Evolutionary conservation across 805 yeast genomes (phyloP).

Genomic region (Wickerhamomyces hampshirensis): DNA sequence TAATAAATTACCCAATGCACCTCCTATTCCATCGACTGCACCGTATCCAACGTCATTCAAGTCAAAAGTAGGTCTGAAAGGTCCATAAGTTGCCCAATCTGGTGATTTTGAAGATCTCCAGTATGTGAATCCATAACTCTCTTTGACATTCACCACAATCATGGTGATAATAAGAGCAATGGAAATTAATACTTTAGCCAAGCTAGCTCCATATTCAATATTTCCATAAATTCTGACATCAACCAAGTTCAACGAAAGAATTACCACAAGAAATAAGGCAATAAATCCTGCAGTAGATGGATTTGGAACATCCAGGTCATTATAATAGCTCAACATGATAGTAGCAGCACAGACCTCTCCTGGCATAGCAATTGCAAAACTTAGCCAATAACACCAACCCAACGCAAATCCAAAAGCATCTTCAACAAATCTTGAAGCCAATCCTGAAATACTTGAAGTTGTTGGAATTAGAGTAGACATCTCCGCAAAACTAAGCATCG

Average conservation of each 20-base stretch:
- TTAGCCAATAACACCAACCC: slow-evolving; percentile 71
- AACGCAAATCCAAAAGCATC: slow-evolving; percentile 74
- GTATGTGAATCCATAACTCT: slow-evolving; percentile 57
- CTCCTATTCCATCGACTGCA: slow-evolving; percentile 51
- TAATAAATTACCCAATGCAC: slow-evolving; percentile 54
- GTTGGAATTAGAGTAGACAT: slow-evolving; percentile 76
- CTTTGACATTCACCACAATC: slow-evolving; percentile 53
- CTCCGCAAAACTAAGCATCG: slow-evolving; percentile 74
- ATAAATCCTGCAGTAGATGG: slow-evolving; percentile 61
- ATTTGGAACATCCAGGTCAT: slow-evolving; percentile 43
- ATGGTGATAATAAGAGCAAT: slow-evolving; percentile 54
- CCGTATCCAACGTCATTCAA: slow-evolving; percentile 56
- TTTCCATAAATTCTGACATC: slow-evolving; percentile 76
- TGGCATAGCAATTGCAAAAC: slow-evolving; percentile 69
- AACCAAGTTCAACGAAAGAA: slow-evolving; percentile 49
- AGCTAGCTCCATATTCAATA: slow-evolving; percentile 58
- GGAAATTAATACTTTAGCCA: slow-evolving; percentile 50
- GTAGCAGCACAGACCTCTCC: slow-evolving; percentile 80
- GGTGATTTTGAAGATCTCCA: slow-evolving; percentile 58
- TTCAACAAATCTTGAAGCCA: slow-evolving; percentile 70
- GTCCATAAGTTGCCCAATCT: slow-evolving; percentile 50
- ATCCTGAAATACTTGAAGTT: slow-evolving; percentile 74
- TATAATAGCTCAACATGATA: slow-evolving; percentile 67
- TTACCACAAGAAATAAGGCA: slow-evolving; percentile 46
- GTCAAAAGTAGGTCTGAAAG: slow-evolving; percentile 70